These are phyloP conservation scores for Calonectria pseudoturangicola DNA, from an alignment of 2,329 filamentous ascomycete genomes.

Conservation along the genomic window DNA sequence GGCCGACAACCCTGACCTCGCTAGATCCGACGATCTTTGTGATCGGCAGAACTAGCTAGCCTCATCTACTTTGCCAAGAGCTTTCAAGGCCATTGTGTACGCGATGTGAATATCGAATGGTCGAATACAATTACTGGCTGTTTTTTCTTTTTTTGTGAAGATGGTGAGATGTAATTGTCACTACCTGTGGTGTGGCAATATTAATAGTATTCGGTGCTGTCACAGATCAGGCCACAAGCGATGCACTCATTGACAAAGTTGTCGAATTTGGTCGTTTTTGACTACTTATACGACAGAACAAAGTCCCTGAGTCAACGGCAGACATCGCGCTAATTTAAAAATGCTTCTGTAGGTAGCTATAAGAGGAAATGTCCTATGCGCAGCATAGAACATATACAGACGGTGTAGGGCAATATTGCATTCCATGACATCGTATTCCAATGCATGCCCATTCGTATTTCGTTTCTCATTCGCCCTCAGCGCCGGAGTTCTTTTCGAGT, in stretches of 20 bases:
- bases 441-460: neutral
- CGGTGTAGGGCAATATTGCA: neutral
- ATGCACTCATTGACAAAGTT: neutral
- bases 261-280: neutral
- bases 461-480: neutral
- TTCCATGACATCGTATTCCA: neutral
- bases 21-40: neutral
- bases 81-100: neutral
- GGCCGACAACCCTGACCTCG: conserved; percentile 1
- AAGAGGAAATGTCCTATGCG: neutral
- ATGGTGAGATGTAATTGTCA: neutral
- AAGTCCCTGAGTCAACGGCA: neutral
- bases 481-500: conserved; percentile 20
- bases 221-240: too few species aligned
- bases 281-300: neutral
- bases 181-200: neutral
- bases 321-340: neutral
- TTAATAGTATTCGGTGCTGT: neutral
- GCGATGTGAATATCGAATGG: neutral
- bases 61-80: neutral
- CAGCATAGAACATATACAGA: neutral
- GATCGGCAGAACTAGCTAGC: conserved; percentile 11
- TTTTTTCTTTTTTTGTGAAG: neutral
- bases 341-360: neutral
- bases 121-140: neutral